Evolutionary conservation across 495 filamentous ascomycete genomes (phyloP).

Genomic region (Usnea hakonensis): DNA sequence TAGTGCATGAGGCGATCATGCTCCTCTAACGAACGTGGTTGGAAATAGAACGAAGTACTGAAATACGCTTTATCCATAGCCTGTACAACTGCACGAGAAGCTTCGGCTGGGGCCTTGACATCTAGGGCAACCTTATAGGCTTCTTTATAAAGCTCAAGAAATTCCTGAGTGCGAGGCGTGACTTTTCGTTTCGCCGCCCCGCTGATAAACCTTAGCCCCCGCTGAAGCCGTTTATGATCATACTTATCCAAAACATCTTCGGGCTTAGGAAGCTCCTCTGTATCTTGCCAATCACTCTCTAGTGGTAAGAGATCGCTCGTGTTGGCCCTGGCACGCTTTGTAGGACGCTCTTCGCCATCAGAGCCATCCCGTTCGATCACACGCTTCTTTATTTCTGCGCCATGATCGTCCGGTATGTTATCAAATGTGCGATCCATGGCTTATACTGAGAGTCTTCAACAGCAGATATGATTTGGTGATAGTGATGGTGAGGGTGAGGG

Average conservation of each 20-base stretch:
- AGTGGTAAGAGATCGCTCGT: conserved; percentile 5
- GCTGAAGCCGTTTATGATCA: no score
- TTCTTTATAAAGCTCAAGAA: conserved; percentile 15
- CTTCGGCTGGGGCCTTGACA: conserved; percentile 1
- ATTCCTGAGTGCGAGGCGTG: conserved; percentile 16
- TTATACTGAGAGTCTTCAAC: conserved; percentile 1
- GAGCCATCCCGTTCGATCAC: conserved; percentile 8
- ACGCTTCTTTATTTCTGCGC: conserved; percentile 4
- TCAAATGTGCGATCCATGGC: conserved; percentile 8
- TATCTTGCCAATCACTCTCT: conserved; percentile 3
- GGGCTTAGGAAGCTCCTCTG: no score
- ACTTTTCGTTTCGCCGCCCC: conserved; percentile 17
- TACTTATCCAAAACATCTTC: no score
- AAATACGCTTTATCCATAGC: conserved; percentile 13
- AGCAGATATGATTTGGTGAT: no score
- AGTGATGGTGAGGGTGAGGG: no score
- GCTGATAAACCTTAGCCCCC: no score
- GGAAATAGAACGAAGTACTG: conserved; percentile 12
- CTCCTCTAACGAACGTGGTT: conserved; percentile 16
- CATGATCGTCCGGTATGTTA: conserved; percentile 11
- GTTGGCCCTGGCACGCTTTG: conserved; percentile 8
- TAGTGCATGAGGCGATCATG: conserved; percentile 9
- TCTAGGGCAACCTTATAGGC: conserved; percentile 15
- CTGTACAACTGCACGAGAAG: conserved; percentile 14
- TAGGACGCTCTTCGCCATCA: conserved; percentile 2